Evolutionary conservation across 768 basidiomycete genomes (phyloP).

Genomic region (Leccinum olivaceopallidum): DNA sequence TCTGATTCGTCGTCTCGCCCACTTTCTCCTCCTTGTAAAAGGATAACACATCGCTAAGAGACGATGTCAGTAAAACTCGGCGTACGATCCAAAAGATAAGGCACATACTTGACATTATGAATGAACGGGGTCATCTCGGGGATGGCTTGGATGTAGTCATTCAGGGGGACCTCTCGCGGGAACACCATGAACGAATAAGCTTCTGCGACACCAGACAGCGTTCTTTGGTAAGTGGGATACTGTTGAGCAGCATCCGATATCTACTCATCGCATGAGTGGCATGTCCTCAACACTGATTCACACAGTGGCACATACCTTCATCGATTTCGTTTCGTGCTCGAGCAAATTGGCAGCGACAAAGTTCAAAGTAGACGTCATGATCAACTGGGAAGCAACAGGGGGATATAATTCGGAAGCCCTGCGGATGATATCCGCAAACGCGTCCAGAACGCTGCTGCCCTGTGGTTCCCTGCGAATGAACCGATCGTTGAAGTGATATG

Average conservation of each 20-base stretch:
- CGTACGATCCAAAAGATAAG: no score
- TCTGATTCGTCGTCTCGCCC: background rate
- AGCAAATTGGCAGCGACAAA: background rate
- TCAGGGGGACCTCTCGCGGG: background rate
- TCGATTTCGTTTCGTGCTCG: background rate
- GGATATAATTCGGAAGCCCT: background rate
- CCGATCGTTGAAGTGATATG: background rate
- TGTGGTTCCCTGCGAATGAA: background rate
- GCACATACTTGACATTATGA: background rate
- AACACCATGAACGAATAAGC: constrained; percentile 12
- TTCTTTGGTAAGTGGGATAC: background rate
- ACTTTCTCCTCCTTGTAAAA: background rate
- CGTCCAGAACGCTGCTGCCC: background rate
- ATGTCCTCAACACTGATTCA: background rate
- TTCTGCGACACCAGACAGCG: background rate
- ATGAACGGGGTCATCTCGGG: background rate
- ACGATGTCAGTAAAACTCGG: background rate
- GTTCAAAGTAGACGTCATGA: background rate
- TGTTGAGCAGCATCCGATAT: background rate
- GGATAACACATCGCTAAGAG: background rate
- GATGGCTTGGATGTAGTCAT: background rate
- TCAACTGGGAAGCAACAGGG: background rate
- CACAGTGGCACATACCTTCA: background rate
- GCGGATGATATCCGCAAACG: background rate
- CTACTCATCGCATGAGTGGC: background rate